Conservation (phyloP, 2,329 filamentous ascomycete species). For the Xylariaceae sp. region DNA sequence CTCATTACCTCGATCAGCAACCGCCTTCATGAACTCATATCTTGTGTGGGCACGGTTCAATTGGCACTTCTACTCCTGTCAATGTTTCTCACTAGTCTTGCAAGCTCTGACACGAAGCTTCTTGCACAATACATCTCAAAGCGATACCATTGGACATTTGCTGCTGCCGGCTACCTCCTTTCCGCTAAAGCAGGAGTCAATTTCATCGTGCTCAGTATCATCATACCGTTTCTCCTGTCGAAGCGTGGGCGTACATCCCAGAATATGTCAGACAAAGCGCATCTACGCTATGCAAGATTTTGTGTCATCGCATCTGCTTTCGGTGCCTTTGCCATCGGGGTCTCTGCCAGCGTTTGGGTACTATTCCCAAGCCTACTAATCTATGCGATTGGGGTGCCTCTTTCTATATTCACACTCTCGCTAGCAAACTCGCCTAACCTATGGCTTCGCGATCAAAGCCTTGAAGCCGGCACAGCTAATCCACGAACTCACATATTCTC, state of each 20-base stretch:
- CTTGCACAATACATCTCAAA: slow-evolving; percentile 49
- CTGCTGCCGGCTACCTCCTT: slow-evolving; percentile 44
- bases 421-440: slow-evolving; percentile 43
- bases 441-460: slow-evolving; percentile 19
- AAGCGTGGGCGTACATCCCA: slow-evolving; percentile 18
- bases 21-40: slow-evolving; percentile 29
- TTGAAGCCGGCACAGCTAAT: slow-evolving; percentile 17
- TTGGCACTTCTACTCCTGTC: slow-evolving; percentile 41
- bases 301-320: slow-evolving; percentile 38
- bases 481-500: slow-evolving; percentile 43
- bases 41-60: slow-evolving; percentile 38
- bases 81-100: slow-evolving; percentile 43
- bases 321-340: slow-evolving; percentile 41
- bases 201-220: slow-evolving; percentile 39
- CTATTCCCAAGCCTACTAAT: slow-evolving; percentile 41
- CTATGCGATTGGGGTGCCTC: slow-evolving; percentile 45
- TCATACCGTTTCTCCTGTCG: slow-evolving; percentile 38
- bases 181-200: slow-evolving; percentile 47
- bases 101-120: slow-evolving; percentile 49
- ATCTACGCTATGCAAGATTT: slow-evolving; percentile 32
- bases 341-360: slow-evolving; percentile 36
- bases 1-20: slow-evolving; percentile 21
- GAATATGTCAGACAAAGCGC: slow-evolving; percentile 28
- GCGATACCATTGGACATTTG: slow-evolving; percentile 44
- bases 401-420: slow-evolving; percentile 48